phyloP scores from a whole-genome alignment of 805 yeast genomes.

The Yarrowia deformans region DNA sequence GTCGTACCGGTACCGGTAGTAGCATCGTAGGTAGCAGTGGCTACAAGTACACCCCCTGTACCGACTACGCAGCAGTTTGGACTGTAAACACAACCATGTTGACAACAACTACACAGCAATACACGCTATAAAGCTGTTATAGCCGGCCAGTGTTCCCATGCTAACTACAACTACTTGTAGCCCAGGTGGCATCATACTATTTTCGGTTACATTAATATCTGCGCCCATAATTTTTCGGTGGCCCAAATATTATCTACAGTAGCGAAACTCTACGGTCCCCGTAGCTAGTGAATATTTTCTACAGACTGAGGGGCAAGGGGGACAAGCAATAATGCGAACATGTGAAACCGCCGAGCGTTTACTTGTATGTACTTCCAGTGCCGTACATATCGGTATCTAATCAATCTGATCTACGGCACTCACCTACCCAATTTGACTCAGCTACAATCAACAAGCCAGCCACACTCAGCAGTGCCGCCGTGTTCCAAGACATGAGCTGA shows the following conservation, averaged over 20 bases:
- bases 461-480: no score
- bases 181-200: neutral
- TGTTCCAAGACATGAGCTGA: no score
- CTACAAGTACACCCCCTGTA: no score
- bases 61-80: no score
- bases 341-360: neutral
- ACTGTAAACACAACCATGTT: no score
- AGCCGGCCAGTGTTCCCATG: neutral
- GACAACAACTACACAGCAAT: no score
- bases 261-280: neutral
- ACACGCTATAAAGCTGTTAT: neutral
- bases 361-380: no score
- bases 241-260: constrained; percentile 1
- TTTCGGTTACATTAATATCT: neutral
- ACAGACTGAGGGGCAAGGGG: neutral
- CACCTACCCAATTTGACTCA: no score
- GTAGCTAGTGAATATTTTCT: neutral
- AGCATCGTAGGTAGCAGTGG: no score
- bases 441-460: no score
- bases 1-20: no score
- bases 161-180: neutral
- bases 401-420: neutral
- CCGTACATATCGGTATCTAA: neutral
- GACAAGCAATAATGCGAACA: neutral
- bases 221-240: neutral